Percentiles rank a stretch among this genome's conserved stretches.
Evolutionary conservation across 179 eudicot species (phyloP).

Genomic region (Heliamphora ciliata): DNA sequence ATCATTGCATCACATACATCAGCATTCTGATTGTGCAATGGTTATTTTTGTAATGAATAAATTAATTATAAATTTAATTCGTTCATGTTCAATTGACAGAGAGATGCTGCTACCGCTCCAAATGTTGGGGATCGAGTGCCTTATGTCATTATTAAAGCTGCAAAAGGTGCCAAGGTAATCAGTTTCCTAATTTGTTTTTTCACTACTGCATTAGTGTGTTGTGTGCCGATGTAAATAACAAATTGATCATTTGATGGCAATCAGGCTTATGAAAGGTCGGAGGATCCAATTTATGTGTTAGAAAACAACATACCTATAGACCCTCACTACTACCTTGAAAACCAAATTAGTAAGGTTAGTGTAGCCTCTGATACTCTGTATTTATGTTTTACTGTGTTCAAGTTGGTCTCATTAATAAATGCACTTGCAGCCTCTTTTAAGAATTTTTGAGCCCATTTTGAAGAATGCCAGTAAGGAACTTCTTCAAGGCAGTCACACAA

Average conservation of each 20-base stretch:
- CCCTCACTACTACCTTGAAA: slow-evolving; percentile 89
- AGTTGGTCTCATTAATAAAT: slow-evolving; percentile 20
- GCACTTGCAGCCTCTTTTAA: slow-evolving; percentile 75
- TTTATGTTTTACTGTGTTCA: not conserved
- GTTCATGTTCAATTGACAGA: slow-evolving; percentile 31
- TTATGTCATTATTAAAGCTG: slow-evolving; percentile 92
- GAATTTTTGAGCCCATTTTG: slow-evolving; percentile 95
- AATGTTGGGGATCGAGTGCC: slow-evolving; percentile 98
- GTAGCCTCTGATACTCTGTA: not conserved
- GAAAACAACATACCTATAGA: slow-evolving; percentile 97
- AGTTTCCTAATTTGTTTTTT: not conserved
- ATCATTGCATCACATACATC: not conserved
- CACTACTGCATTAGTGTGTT: not conserved
- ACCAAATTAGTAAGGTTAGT: slow-evolving; percentile 91
- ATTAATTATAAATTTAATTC: not conserved
- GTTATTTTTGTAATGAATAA: not conserved
- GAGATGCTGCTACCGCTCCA: slow-evolving; percentile 99
- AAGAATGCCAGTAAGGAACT: slow-evolving; percentile 86
- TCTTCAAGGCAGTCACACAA: slow-evolving; percentile 87
- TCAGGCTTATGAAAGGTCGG: slow-evolving; percentile 98
- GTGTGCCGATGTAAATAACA: not conserved
- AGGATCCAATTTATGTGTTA: slow-evolving; percentile 94
- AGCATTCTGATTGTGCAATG: slow-evolving; percentile 5
- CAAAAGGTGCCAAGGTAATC: slow-evolving; percentile 95
- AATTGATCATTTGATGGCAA: slow-evolving; percentile 23